Evolutionary conservation across 2,329 filamentous ascomycete species (phyloP), one percentile per base, ranked within the genome.

Genomic region (Hypoxylon sp.): DNA sequence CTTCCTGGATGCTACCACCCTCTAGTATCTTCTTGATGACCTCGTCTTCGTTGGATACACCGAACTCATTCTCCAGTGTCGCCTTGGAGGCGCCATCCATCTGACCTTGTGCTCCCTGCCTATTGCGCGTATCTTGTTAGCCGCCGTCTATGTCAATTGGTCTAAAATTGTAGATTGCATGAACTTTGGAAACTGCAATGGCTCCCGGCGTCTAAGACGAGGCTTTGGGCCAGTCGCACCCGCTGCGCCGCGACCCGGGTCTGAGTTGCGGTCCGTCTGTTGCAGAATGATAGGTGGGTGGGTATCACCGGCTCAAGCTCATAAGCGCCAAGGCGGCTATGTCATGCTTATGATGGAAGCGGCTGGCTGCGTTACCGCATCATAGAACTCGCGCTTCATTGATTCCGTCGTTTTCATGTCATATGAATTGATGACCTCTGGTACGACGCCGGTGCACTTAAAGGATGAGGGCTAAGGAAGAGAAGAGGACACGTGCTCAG

Each of bases 21-120:
- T 93, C 87, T 46, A 98, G 84, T 70, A 99, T 97, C 82, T 89
- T 84, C 82, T 88, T 88, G 77, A 98, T 91, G 65, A 92, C 90
- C 0, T 95, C 92, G 6, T 98, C 94, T 24, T 93, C 91, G 60
- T 90, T 85, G 74, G 86, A 82, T 13, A 93, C 95, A 73, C 93
- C 93, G 75, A 99, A 99, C 83, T 98, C 94, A 73, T 90, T 91
- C 77, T 96, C 91, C 3, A 99, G 86, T 51, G 85, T 85, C 47
- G 85, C 82, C 72, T 97, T 92, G 74, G 93, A 92, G 7, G 94
- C 94, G 8, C 84, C 82, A 77, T 98, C 92, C 47, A 92, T 84
- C 65, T 90, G 87, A 62, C 95, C 95, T 80, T 97, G 93, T 48
- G 88, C 89, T 72, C 95, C 95, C 80, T 97, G 94, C 81, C 94